Percentiles rank a stretch among this genome's conserved stretches.
Conservation (phyloP, 2,329 filamentous ascomycete species). For the Thelonectria discophora region DNA sequence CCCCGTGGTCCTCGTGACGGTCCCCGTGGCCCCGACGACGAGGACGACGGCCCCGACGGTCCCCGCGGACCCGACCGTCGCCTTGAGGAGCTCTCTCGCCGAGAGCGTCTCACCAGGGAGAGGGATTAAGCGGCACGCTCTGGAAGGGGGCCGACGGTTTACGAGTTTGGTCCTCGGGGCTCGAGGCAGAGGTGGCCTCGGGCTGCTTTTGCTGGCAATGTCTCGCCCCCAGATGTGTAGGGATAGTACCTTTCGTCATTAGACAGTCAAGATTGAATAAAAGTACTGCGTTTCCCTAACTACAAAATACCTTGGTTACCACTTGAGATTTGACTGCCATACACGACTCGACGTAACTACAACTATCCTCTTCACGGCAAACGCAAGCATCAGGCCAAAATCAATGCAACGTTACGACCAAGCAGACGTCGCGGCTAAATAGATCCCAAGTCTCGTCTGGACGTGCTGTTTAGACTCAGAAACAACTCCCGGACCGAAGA, state of each 20-base stretch:
- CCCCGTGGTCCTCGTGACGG: no score
- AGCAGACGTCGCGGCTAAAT: slow-evolving; percentile 15
- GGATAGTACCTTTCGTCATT: slow-evolving; percentile 12
- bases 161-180: not conserved
- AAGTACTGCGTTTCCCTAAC: slow-evolving; percentile 11
- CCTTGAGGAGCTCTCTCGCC: no score
- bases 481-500: not conserved
- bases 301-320: not conserved
- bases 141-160: not conserved
- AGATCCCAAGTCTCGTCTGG: slow-evolving; percentile 3
- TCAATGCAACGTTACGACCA: slow-evolving; percentile 11
- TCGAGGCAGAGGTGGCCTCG: not conserved
- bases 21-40: no score
- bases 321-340: no score
- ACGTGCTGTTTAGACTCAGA: not conserved
- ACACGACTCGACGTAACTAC: no score
- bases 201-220: not conserved
- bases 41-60: no score
- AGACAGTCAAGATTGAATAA: slow-evolving; percentile 25
- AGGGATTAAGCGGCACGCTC: slow-evolving; percentile 3
- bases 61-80: no score
- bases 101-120: slow-evolving; percentile 15
- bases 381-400: no score
- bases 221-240: not conserved
- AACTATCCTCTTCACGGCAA: no score